Evolutionary conservation across 2,329 filamentous ascomycete genomes (phyloP).

Genomic region (Proliferodiscus dingleyae): DNA sequence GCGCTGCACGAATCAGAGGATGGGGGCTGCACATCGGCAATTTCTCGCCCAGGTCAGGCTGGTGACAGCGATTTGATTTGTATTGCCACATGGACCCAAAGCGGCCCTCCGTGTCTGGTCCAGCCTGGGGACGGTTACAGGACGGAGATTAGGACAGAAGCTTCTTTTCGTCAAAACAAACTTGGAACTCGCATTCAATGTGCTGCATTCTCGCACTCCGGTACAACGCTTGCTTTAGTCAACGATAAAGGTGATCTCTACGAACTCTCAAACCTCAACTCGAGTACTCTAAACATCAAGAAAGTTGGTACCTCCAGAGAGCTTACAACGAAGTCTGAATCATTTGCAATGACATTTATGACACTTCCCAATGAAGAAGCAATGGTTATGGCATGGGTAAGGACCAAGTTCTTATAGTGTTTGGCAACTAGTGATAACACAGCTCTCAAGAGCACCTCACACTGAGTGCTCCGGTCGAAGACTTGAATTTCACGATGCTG

Average conservation of each 20-base stretch:
- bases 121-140: slow-evolving; percentile 36
- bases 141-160: slow-evolving; percentile 33
- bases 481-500: too few relatives aligned
- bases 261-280: slow-evolving; percentile 35
- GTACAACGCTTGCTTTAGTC: slow-evolving; percentile 36
- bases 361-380: slow-evolving; percentile 34
- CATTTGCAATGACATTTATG: slow-evolving; percentile 37
- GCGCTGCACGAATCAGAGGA: slow-evolving; percentile 39
- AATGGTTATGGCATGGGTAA: slow-evolving; percentile 37
- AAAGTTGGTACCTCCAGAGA: slow-evolving; percentile 35
- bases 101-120: slow-evolving; percentile 36
- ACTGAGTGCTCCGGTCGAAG: too few relatives aligned
- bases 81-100: slow-evolving; percentile 40
- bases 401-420: slow-evolving; percentile 30
- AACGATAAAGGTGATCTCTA: slow-evolving; percentile 39
- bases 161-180: slow-evolving; percentile 29
- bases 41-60: slow-evolving; percentile 32
- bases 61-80: slow-evolving; percentile 36
- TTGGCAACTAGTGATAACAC: slow-evolving; percentile 33
- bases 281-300: slow-evolving; percentile 35
- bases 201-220: slow-evolving; percentile 36
- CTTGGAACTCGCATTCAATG: slow-evolving; percentile 37
- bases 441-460: slow-evolving; percentile 9
- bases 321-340: slow-evolving; percentile 35
- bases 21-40: slow-evolving; percentile 35